Base-by-base conservation (phyloP, 1,284 basidiomycete genomes). In the Termitomyces sp. region DNA sequence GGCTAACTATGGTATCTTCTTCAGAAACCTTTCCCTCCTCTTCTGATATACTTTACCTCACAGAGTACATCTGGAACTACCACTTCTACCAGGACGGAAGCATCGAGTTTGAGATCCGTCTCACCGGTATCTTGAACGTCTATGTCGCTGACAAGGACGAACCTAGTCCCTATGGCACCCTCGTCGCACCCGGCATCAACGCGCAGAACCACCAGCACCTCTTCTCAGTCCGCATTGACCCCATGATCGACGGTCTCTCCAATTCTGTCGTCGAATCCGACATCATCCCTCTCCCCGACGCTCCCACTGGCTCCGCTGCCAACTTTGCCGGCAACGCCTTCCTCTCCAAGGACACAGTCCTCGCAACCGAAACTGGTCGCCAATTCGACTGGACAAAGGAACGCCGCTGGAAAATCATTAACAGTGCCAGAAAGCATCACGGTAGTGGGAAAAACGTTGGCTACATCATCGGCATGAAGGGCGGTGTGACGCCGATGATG, bases 151-250 rank as follows among this genome's bases (percentile, higher is more conserved):
- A 79, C 51, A 67, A 78, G 45, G 75, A 74, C 54, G 84, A 88
- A 61, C 76, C 80, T n/a, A 78, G 69, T 56, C 80, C 83, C 13
- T 84, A 84, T 67, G 92, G 90, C 31, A 88, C 84, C 14, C 75
- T 79, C 38, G 84, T 97, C 51, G 93, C 93, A 0, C 91, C 91
- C n/a, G 80, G 82, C 39, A 78, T 97, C 65, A 86, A 85, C 58
- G 94, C 92, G 0, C 93, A 96, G 46, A 82, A 93, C 67, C 94
- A 97, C 68, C 93, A 96, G 65, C 93, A 96, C 66, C 68, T 93
- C 57, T 76, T 77, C 66, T 74, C 65, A 47, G 51, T 93, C 55
- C 86, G 91, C 46, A 74, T 96, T 44, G 94, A 97, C 72, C 91
- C 93, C 1, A 95, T 95, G 89, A 75, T 97, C 57, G 94, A 97